These are phyloP conservation scores for Beauveria asiatica DNA, from an alignment of 2,329 filamentous ascomycete genomes.

Conservation along the genomic window DNA sequence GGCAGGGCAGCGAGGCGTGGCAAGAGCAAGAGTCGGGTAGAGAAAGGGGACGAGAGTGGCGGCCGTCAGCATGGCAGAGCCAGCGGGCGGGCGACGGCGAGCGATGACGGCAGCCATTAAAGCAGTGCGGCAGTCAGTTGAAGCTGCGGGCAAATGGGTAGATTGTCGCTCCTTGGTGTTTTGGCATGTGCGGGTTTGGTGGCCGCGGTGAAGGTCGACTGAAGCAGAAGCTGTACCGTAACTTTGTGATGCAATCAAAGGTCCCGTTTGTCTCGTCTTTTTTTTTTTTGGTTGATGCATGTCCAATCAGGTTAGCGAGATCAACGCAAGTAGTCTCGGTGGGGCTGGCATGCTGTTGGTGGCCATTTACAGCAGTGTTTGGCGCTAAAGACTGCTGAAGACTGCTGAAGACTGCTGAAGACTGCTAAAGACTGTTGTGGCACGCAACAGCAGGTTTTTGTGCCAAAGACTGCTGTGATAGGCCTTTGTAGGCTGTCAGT, in stretches of 20 bases:
- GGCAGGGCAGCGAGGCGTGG: not conserved
- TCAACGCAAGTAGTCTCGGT: no score
- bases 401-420: no score
- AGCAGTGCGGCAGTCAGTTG: not conserved
- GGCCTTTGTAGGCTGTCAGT: no score
- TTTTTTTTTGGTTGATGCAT: not conserved
- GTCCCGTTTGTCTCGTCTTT: no score
- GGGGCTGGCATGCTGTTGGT: no score
- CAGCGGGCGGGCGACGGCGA: not conserved
- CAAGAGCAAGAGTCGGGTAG: conserved; percentile 37
- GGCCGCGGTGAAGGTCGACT: not conserved
- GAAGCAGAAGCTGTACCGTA: not conserved
- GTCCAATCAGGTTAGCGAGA: not conserved
- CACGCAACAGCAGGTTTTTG: no score
- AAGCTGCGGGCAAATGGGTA: not conserved
- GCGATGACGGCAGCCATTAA: not conserved
- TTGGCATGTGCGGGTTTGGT: not conserved
- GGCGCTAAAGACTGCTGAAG: no score
- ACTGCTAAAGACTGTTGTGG: no score
- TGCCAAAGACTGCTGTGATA: no score
- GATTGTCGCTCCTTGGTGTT: not conserved
- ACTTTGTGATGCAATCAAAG: not conserved
- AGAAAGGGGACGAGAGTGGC: conserved; percentile 32
- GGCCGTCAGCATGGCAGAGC: conserved; percentile 13
- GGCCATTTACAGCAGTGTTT: no score